A percentile compares a stretch with the other conserved stretches of the same genome.
phyloP scores from a whole-genome alignment of 2,329 filamentous ascomycete species.

The Alternaria hordeiaustralica region DNA sequence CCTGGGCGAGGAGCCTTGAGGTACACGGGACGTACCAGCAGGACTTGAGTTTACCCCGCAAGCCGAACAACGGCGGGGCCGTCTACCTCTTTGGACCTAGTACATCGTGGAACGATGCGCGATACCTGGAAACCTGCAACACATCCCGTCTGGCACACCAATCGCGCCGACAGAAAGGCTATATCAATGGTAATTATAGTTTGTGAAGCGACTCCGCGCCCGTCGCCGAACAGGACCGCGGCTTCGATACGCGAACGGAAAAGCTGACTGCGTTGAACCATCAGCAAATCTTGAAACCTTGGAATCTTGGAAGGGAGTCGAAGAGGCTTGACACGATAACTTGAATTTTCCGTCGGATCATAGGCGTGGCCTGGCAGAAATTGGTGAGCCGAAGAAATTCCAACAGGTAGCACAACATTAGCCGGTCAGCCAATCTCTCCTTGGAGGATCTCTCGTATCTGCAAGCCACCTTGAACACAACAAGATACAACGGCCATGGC shows the following conservation, averaged over 20 bases:
- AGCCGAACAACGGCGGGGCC: neutral
- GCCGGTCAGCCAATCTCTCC: constrained; percentile 18
- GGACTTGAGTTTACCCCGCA: constrained; percentile 4
- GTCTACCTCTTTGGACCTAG: constrained; percentile 7
- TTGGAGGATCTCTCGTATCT: constrained; percentile 7
- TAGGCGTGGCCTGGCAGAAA: neutral
- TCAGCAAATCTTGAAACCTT: neutral
- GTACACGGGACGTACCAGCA: neutral
- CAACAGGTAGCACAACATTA: constrained; percentile 15
- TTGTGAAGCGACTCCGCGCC: neutral
- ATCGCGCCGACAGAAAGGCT: neutral
- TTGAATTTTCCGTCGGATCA: neutral
- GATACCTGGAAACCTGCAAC: constrained; percentile 2
- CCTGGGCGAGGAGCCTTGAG: neutral
- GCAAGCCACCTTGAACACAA: neutral
- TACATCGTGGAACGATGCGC: neutral
- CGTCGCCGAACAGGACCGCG: neutral
- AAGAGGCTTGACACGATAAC: neutral
- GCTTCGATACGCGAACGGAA: constrained; percentile 7
- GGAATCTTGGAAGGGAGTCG: neutral
- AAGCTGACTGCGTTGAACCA: neutral
- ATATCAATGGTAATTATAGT: neutral
- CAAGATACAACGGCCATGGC: neutral
- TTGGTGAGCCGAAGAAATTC: neutral
- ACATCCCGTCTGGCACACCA: neutral